These are phyloP conservation scores for Colletotrichum godetiae DNA, from an alignment of 2,329 filamentous ascomycete genomes.

Conservation along the genomic window DNA sequence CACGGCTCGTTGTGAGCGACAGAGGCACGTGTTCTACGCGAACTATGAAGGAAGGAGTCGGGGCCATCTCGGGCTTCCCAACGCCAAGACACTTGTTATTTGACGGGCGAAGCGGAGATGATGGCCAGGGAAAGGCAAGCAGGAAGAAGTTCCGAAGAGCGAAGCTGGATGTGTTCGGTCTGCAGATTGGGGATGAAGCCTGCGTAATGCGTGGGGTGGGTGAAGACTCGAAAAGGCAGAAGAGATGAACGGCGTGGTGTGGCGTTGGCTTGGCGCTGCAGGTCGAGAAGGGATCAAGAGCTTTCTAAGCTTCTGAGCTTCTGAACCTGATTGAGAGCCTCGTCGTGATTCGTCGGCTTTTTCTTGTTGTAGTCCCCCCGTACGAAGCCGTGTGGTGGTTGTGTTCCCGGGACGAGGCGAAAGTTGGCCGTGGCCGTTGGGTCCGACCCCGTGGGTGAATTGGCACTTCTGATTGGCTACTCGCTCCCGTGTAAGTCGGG, in stretches of 20 bases:
- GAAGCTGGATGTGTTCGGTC: constrained; percentile 15
- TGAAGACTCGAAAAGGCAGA: background rate
- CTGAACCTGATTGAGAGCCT: background rate
- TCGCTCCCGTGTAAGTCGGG: background rate
- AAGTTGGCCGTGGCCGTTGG: constrained; percentile 1
- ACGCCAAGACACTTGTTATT: constrained; percentile 31
- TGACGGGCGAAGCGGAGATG: constrained; percentile 19
- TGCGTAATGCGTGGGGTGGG: constrained; percentile 21
- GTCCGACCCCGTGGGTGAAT: constrained; percentile 28
- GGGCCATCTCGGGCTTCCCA: constrained; percentile 11
- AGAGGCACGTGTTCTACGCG: constrained; percentile 27
- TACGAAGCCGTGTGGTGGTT: no score
- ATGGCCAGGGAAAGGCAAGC: constrained; percentile 26
- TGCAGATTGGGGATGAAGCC: constrained; percentile 26
- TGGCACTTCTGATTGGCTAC: constrained; percentile 19
- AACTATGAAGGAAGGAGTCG: background rate
- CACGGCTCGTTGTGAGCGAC: constrained; percentile 27
- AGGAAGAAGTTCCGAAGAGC: background rate
- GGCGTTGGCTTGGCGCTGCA: constrained; percentile 34
- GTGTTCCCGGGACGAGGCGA: background rate
- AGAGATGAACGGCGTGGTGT: constrained; percentile 32
- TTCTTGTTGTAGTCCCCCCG: background rate
- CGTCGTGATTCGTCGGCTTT: constrained; percentile 18
- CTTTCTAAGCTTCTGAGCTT: constrained; percentile 18
- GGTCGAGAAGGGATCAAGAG: constrained; percentile 17